Base-by-base conservation (phyloP, 2,329 filamentous ascomycete species). In the Xylaria sp. region DNA sequence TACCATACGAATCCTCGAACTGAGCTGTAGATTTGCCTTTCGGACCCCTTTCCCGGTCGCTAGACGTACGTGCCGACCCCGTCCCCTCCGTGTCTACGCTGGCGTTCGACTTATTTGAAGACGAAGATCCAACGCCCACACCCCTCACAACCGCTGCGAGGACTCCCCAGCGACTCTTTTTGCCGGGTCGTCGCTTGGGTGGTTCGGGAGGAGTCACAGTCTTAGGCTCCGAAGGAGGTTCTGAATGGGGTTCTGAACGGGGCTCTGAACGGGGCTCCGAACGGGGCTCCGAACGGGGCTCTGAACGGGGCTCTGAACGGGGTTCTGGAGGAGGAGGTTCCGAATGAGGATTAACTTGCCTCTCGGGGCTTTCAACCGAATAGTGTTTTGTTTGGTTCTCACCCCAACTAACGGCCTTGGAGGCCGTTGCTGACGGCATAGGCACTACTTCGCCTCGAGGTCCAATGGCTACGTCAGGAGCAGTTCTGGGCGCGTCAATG, bases 371-470 rank as follows among this genome's bases (percentile, higher is more conserved):
- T 54, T 84, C 82, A 9, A 82, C 77, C 44, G 86, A 82, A 56
- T 84, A 88, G 54, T 83, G 81, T 66, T 87, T 84, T 3, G 81
- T 87, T 64, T 85, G 78, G 58, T 86, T 86, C 55, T 85, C 76
- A 9, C 84, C 86, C 85, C 84, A 88, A 11, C 78, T 85, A 4
- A 88, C 85, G 39, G 73, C 78, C 61, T 86, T 87, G 6, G 81
- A 76, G 6, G 73, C 73, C 26, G 77, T 74, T 20, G 74, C 69
- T 47, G 76, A 73, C n/a, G 73, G 66, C 1, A 71, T 71, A 52
- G 75, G 70, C 9, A 77, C 65, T 34, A 75, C 66, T 47, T 82
- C 77, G 9, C 74, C 75, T 41, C 70, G 73, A 19, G 76, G 66
- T 37, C 65, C 73, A 47, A 75, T 67, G 6, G 72, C 66, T 39